A percentile compares a stretch with the other conserved stretches of the same genome.
These are phyloP conservation scores for Mimosa bimucronata DNA, from an alignment of 306 rosid species.

Conservation along the genomic window DNA sequence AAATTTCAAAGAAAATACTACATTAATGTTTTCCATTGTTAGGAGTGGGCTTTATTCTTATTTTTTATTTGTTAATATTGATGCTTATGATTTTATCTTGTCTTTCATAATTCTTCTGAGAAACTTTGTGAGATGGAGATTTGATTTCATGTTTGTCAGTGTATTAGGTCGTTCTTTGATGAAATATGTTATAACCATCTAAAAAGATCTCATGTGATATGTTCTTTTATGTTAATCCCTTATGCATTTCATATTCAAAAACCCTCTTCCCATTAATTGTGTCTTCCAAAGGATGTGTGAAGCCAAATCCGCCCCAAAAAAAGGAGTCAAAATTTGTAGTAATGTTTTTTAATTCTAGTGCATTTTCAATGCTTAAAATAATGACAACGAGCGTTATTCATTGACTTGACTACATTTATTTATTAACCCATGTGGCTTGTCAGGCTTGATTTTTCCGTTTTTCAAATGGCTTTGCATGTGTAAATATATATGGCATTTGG, in stretches of 20 bases:
- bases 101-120: neutral
- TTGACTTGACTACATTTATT: neutral
- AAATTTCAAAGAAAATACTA: slow-evolving; percentile 45
- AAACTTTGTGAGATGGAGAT: neutral
- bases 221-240: neutral
- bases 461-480: too few species aligned
- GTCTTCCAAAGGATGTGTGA: slow-evolving; percentile 1
- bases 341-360: neutral
- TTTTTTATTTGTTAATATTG: neutral
- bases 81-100: neutral
- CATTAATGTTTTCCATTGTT: slow-evolving; percentile 61
- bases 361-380: neutral
- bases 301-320: neutral
- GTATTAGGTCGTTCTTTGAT: neutral
- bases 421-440: neutral
- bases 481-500: too few species aligned
- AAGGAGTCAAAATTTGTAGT: neutral
- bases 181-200: too few species aligned
- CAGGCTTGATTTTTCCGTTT: too few species aligned
- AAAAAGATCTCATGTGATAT: neutral
- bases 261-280: neutral
- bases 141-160: neutral
- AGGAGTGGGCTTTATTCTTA: slow-evolving; percentile 38
- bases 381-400: neutral
- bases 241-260: neutral